Evolutionary conservation across 176 grass and related monocot genomes (phyloP), one percentile per base, ranked within the genome.

Genomic region (Paspalum notatum): DNA sequence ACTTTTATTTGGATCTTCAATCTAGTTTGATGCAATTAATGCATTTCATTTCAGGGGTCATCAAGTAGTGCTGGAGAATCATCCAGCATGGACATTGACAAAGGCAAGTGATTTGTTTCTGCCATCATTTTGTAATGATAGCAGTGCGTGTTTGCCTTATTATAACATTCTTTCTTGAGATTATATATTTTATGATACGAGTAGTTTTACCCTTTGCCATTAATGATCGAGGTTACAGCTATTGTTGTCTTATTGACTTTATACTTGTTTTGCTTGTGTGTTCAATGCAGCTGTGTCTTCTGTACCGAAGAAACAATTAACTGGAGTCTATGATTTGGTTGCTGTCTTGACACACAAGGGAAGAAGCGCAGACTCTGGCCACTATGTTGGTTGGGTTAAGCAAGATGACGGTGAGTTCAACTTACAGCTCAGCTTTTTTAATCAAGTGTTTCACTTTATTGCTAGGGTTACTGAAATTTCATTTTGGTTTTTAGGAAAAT

Each of bases 271-370:
- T 64, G 56, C 8, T 58, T 38, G 1, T 56, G n/a, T n/a, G 22
- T 66, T 42, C 51, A 46, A 66, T 76, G 27, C 87, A 94, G 89
- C 77, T 15, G 64, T 70, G 27, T 85, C 89, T 54, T 87, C 84
- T 73, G 58, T 68, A 42, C 84, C 84, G 43, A 90, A 92, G 77
- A 85, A 70, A 67, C 93, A 93, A 49, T 90, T 99, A 68, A 96
- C 97, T 88, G 97, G 93, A 21, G 87, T 99, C 47, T 99, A 96
- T 54, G 97, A 99, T 85, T 84, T 99, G 69, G 87, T 99, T 76
- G 93, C 97, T 81, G 97, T 99, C 37, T 90, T 99, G 76, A 99
- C 97, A 37, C 97, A 99, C 85, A 99, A 99, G 76, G 97, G 97
- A 86, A 89, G 97, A 84, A 99, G 97, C 86, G 97, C 97, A 37